Base-by-base conservation (phyloP, 805 yeast genomes). In the Kurtzmaniella cleridarum region DNA sequence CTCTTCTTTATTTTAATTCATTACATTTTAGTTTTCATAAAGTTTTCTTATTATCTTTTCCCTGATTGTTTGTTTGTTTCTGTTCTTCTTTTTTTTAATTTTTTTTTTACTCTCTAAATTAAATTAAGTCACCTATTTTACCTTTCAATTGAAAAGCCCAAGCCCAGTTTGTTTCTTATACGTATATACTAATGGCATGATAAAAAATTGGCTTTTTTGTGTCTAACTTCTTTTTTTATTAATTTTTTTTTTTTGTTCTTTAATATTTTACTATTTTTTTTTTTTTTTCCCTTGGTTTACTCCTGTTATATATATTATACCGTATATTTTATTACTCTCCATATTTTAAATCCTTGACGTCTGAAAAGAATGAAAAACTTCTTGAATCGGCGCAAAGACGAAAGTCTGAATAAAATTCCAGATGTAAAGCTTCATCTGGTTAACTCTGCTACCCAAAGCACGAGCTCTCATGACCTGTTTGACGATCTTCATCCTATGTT, bases 41-140 rank as follows among this genome's bases (percentile, higher is more conserved):
- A 59, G 32, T 50, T 55, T 47, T 60, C 53, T 1, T 61, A 63
- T 42, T 59, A 61, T 53, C 60, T 59, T 0, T 60, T 62, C 42
- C 62, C 62, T 53, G 66, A 61, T 1, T 64, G 62, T 41, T 59
- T 58, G 48, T 61, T 59, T 15, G 58, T 51, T 35, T 52, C 56
- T 41, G 62, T 61, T 39, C 64, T 60, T 4, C 59, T 53, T 34
- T 61, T 59, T 43, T 33, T 16, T 14, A 13, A n/a, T n/a, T n/a
- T n/a, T n/a, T n/a, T n/a, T n/a, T n/a, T n/a, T n/a, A n/a, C n/a
- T n/a, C n/a, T n/a, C n/a, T n/a, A n/a, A n/a, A n/a, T n/a, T n/a
- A n/a, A n/a, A n/a, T n/a, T n/a, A n/a, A n/a, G n/a, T n/a, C n/a
- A n/a, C n/a, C n/a, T n/a, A n/a, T n/a, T n/a, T n/a, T n/a, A n/a